Evolutionary conservation across 2,329 filamentous ascomycete genomes (phyloP).

Genomic region (Elsinoe arachidis): DNA sequence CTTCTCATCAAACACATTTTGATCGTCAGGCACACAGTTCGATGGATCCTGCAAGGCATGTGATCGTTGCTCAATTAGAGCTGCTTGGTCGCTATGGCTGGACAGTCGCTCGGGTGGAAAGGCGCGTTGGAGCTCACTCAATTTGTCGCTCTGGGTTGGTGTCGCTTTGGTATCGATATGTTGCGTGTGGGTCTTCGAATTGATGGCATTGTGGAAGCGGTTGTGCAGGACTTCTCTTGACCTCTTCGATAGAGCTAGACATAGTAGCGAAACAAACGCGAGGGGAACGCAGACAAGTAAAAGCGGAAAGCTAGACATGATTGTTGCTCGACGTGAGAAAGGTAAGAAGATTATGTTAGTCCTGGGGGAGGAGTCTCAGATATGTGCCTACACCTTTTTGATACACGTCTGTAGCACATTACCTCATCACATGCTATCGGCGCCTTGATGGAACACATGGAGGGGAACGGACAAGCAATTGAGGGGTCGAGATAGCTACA

Average conservation of each 20-base stretch:
- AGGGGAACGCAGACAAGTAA: slow-evolving; percentile 28
- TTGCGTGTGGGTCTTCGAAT: not conserved
- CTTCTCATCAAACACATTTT: slow-evolving; percentile 18
- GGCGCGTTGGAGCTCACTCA: slow-evolving; percentile 28
- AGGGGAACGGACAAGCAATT: not conserved
- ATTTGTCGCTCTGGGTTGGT: slow-evolving; percentile 20
- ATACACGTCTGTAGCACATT: too few relatives aligned
- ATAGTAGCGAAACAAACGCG: slow-evolving; percentile 22
- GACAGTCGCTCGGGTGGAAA: slow-evolving; percentile 48
- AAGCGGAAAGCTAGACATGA: slow-evolving; percentile 22
- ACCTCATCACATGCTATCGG: too few relatives aligned
- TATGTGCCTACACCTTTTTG: too few relatives aligned
- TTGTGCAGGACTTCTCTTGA: slow-evolving; percentile 34
- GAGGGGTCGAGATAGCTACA: not conserved
- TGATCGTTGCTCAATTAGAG: not conserved
- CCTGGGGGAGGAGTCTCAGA: too few relatives aligned
- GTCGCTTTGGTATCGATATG: not conserved
- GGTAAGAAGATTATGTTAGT: not conserved
- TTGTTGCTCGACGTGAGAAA: not conserved
- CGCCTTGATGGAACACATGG: too few relatives aligned
- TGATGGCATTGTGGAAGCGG: slow-evolving; percentile 23
- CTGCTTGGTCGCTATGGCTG: slow-evolving; percentile 31
- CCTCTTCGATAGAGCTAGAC: slow-evolving; percentile 26
- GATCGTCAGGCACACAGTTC: slow-evolving; percentile 20
- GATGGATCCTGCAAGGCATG: slow-evolving; percentile 11